phyloP scores from a whole-genome alignment of 169 alveolate species.

The Besnoitia besnoiti region DNA sequence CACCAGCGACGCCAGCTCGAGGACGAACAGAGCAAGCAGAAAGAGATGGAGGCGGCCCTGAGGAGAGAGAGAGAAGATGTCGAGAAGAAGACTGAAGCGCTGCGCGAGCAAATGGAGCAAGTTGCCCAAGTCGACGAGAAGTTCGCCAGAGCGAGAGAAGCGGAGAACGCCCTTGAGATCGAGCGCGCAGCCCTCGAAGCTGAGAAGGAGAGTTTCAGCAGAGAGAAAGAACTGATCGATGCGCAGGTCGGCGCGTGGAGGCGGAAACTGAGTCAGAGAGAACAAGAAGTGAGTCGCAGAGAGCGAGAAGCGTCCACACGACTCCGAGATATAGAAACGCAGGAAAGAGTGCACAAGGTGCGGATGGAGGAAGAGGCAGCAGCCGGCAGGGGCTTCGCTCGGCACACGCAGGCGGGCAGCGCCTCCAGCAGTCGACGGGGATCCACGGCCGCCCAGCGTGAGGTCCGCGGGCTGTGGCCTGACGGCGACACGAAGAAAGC shows the following conservation, averaged over 20 bases:
- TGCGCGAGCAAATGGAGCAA: neutral
- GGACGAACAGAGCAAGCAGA: neutral
- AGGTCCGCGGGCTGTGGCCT: neutral
- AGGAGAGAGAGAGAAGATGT: neutral
- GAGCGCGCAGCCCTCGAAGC: neutral
- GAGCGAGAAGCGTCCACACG: neutral
- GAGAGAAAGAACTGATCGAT: neutral
- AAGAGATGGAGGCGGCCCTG: neutral
- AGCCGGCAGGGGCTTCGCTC: neutral
- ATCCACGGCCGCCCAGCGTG: neutral
- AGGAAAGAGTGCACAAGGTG: conserved; percentile 8
- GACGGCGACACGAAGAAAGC: neutral
- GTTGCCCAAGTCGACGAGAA: conserved; percentile 9
- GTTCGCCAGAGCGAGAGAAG: neutral
- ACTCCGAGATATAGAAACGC: neutral
- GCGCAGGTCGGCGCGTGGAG: conserved; percentile 6
- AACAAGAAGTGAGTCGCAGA: neutral
- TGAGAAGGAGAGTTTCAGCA: conserved; percentile 4
- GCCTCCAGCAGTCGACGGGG: neutral
- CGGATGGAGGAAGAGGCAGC: conserved; percentile 11
- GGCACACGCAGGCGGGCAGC: neutral
- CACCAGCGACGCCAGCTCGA: neutral
- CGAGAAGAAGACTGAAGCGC: neutral
- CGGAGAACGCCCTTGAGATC: neutral
- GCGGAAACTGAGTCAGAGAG: neutral